Conservation (phyloP, 345 rosid species). For the Arabis hirsuta region DNA sequence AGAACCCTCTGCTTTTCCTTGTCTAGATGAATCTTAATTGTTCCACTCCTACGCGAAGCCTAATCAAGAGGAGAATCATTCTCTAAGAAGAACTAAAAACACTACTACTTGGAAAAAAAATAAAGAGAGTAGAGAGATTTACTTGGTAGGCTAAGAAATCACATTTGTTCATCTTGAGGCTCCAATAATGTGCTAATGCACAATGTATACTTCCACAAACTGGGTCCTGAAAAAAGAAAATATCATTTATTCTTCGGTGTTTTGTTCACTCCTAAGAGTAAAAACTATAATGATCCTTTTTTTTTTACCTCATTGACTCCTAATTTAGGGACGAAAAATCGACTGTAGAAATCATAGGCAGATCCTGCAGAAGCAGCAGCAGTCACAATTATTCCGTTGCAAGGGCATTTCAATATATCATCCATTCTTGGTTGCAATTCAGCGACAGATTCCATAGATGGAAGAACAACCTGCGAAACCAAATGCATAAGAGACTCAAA, state of each 20-base stretch:
- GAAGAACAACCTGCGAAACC: conserved; percentile 59
- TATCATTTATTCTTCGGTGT: not conserved
- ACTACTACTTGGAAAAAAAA: not conserved
- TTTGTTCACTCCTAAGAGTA: conserved; percentile 17
- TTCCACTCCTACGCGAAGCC: conserved; percentile 79
- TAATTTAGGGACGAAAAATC: conserved; percentile 68
- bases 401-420: conserved; percentile 58
- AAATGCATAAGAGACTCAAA: not conserved
- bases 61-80: conserved; percentile 28
- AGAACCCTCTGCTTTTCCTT: conserved; percentile 58
- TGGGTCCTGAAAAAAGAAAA: conserved; percentile 62
- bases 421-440: conserved; percentile 59
- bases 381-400: conserved; percentile 61
- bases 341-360: conserved; percentile 65
- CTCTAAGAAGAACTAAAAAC: not conserved
- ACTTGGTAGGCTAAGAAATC: conserved; percentile 69
- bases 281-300: not conserved
- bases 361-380: conserved; percentile 60
- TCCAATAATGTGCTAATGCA: conserved; percentile 75
- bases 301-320: conserved; percentile 70
- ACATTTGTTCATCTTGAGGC: conserved; percentile 62
- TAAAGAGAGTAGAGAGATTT: conserved; percentile 23
- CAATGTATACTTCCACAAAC: conserved; percentile 84
- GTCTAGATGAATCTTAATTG: conserved; percentile 55
- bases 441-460: conserved; percentile 62